phyloP scores from a whole-genome alignment of 768 basidiomycete species.

The Kwoniella dejecticola region DNA sequence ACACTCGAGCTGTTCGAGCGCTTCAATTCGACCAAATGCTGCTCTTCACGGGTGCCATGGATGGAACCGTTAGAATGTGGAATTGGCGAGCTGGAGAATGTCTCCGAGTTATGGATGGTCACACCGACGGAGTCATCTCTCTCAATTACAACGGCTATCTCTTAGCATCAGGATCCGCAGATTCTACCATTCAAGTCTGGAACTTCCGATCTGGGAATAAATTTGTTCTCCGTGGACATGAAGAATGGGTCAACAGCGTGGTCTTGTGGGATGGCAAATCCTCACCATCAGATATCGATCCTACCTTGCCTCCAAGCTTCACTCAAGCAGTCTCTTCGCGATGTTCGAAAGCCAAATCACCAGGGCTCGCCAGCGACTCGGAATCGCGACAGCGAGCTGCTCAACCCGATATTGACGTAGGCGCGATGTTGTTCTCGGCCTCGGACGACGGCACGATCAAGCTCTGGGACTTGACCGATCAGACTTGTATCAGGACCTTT shows the following conservation, averaged over 20 bases:
- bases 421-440: slow-evolving; percentile 96
- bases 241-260: slow-evolving; percentile 95
- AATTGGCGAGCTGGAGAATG: slow-evolving; percentile 52
- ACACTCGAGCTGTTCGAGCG: slow-evolving; percentile 85
- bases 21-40: slow-evolving; percentile 95
- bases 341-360: slow-evolving; percentile 18
- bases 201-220: slow-evolving; percentile 88
- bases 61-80: slow-evolving; percentile 85
- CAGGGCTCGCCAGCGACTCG: slow-evolving; percentile 14
- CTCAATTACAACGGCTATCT: slow-evolving; percentile 89
- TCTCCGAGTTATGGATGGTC: slow-evolving; percentile 76
- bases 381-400: background rate
- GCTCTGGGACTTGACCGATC: slow-evolving; percentile 84
- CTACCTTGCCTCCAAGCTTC: slow-evolving; percentile 38
- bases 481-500: slow-evolving; percentile 80
- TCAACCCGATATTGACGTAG: slow-evolving; percentile 58
- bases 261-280: slow-evolving; percentile 76
- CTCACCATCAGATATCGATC: slow-evolving; percentile 54
- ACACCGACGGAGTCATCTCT: slow-evolving; percentile 86
- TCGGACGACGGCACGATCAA: slow-evolving; percentile 92
- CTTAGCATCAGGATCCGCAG: slow-evolving; percentile 88
- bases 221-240: slow-evolving; percentile 88
- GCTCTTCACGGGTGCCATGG: slow-evolving; percentile 95
- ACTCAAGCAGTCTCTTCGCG: slow-evolving; percentile 23
- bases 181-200: slow-evolving; percentile 72